Evolutionary conservation across 1,139 yeast genomes (phyloP).

Genomic region (Torulaspora pretoriensis): DNA sequence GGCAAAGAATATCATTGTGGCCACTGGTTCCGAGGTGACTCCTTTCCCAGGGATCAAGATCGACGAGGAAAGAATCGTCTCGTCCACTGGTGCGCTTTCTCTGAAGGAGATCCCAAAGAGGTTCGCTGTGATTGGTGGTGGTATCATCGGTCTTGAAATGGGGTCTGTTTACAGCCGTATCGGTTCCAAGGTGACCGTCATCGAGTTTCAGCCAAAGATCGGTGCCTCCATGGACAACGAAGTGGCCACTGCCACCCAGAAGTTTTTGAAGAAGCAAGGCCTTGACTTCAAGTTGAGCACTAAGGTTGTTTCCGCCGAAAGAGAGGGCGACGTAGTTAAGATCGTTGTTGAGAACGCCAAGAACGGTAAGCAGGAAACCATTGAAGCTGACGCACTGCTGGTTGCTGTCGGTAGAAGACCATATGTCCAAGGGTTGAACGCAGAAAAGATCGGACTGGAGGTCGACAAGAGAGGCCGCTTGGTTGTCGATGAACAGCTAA

Average conservation of each 20-base stretch:
- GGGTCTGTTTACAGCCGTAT: slow-evolving; percentile 96
- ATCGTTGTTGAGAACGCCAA: slow-evolving; percentile 88
- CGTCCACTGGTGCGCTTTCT: slow-evolving; percentile 88
- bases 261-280: slow-evolving; percentile 91
- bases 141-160: slow-evolving; percentile 99
- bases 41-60: slow-evolving; percentile 98
- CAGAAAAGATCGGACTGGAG: slow-evolving; percentile 86
- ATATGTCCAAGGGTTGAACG: slow-evolving; percentile 81
- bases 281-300: slow-evolving; percentile 88
- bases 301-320: slow-evolving; percentile 80
- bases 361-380: slow-evolving; percentile 69
- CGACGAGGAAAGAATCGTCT: slow-evolving; percentile 95
- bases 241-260: slow-evolving; percentile 85
- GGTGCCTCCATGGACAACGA: slow-evolving; percentile 98
- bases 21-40: slow-evolving; percentile 97
- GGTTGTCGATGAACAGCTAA: slow-evolving; percentile 89
- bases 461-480: slow-evolving; percentile 87
- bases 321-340: slow-evolving; percentile 84
- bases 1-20: slow-evolving; percentile 87
- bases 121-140: slow-evolving; percentile 95
- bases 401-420: slow-evolving; percentile 99
- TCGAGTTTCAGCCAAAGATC: slow-evolving; percentile 85
- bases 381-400: slow-evolving; percentile 87
- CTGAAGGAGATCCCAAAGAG: slow-evolving; percentile 88
- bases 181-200: slow-evolving; percentile 91